phyloP scores from a whole-genome alignment of 192 early-diverging fungal species.

The Gryganskiella cystojenkinii region DNA sequence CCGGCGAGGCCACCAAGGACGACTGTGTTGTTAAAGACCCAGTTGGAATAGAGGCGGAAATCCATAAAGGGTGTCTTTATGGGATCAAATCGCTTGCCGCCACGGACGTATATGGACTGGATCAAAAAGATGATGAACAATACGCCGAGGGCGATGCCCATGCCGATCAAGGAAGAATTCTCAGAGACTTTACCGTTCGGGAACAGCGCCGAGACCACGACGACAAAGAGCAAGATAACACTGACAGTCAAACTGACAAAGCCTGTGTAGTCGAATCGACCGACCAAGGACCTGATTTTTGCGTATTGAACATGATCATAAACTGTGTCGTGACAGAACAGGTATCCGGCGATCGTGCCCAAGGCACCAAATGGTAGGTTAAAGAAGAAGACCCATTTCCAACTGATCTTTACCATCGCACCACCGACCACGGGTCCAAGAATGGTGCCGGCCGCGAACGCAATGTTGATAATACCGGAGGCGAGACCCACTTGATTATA shows the following conservation, averaged over 20 bases:
- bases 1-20: constrained; percentile 21
- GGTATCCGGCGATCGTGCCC: constrained; percentile 7
- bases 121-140: constrained; percentile 12
- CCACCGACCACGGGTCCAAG: constrained; percentile 22
- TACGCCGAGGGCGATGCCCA: constrained; percentile 10
- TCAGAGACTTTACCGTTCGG: constrained; percentile 17
- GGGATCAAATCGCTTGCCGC: constrained; percentile 9
- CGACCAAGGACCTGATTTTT: background rate
- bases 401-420: constrained; percentile 7
- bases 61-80: constrained; percentile 11
- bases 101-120: constrained; percentile 10
- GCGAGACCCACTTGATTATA: constrained; percentile 24
- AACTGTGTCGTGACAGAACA: constrained; percentile 14
- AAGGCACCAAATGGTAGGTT: constrained; percentile 17
- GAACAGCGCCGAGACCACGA: constrained; percentile 16
- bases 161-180: constrained; percentile 10
- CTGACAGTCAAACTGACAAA: constrained; percentile 2
- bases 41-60: constrained; percentile 9
- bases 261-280: constrained; percentile 9
- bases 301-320: constrained; percentile 13
- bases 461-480: constrained; percentile 26
- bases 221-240: constrained; percentile 3
- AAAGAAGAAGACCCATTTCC: constrained; percentile 32
- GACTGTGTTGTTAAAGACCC: constrained; percentile 22
- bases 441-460: constrained; percentile 16